A percentile compares a stretch with the other conserved stretches of the same genome.
These are phyloP conservation scores for Chernovozyma aurita DNA, from an alignment of 1,139 yeast species.

Conservation along the genomic window DNA sequence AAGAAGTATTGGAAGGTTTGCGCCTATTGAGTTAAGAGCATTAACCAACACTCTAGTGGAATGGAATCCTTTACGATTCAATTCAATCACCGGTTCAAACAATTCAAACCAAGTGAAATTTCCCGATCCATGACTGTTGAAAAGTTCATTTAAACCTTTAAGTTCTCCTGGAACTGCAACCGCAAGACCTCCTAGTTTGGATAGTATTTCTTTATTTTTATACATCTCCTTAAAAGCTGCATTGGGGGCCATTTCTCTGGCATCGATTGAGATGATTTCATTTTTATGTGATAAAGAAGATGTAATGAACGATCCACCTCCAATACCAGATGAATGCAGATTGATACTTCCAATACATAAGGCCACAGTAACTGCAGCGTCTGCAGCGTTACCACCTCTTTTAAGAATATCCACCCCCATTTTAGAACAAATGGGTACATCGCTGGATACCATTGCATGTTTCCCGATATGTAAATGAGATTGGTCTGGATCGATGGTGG, in stretches of 20 bases:
- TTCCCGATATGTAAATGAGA: conserved; percentile 26
- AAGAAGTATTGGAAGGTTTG: conserved; percentile 24
- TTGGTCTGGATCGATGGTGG: conserved; percentile 29
- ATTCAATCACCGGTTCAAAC: conserved; percentile 66
- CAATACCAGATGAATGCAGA: conserved; percentile 84
- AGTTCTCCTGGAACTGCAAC: conserved; percentile 89
- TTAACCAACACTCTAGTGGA: conserved; percentile 46
- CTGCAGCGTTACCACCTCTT: conserved; percentile 79
- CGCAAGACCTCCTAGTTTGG: conserved; percentile 80
- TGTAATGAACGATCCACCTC: conserved; percentile 84
- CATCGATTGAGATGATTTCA: conserved; percentile 65
- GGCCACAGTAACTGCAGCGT: conserved; percentile 86
- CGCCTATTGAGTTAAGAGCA: conserved; percentile 19
- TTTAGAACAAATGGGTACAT: conserved; percentile 65
- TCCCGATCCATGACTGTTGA: conserved; percentile 63
- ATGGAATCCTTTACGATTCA: conserved; percentile 66
- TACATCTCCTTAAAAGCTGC: conserved; percentile 65
- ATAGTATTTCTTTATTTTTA: conserved; percentile 32
- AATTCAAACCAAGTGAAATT: conserved; percentile 67
- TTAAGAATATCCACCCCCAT: conserved; percentile 60
- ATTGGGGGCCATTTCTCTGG: conserved; percentile 83
- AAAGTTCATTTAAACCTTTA: conserved; percentile 68
- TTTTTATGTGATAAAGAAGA: conserved; percentile 40
- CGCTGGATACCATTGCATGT: conserved; percentile 73
- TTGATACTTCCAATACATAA: conserved; percentile 83